Percentiles rank a stretch among this genome's conserved stretches.
Evolutionary conservation across 805 yeast species (phyloP).

Genomic region (Suhomyces xylopsoci): DNA sequence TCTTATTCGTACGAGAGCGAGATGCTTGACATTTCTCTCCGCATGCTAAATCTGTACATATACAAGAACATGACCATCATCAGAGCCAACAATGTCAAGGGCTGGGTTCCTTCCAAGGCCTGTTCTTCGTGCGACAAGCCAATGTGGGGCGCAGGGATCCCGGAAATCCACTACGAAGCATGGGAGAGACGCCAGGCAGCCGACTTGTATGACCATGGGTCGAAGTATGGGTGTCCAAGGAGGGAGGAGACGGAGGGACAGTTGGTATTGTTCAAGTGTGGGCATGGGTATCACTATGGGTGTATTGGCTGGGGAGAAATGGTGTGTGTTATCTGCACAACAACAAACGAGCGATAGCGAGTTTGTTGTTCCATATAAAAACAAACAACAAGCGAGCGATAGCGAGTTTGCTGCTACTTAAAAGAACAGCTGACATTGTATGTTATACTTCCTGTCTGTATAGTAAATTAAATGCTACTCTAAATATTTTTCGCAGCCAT

Average conservation of each 20-base stretch:
- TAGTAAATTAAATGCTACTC: too few species aligned
- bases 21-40: constrained; percentile 49
- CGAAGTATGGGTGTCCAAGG: neutral
- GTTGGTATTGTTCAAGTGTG: constrained; percentile 58
- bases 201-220: constrained; percentile 2
- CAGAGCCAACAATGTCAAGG: constrained; percentile 43
- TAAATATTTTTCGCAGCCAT: too few species aligned
- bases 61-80: constrained; percentile 44
- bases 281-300: constrained; percentile 60
- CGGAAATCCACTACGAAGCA: constrained; percentile 43
- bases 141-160: constrained; percentile 66
- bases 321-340: constrained; percentile 20
- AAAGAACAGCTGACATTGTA: too few species aligned
- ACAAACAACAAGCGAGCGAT: too few species aligned
- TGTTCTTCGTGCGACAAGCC: constrained; percentile 78
- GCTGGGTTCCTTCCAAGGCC: constrained; percentile 56
- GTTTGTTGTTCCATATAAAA: too few species aligned
- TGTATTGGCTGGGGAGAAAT: constrained; percentile 41
- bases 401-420: too few species aligned
- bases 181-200: constrained; percentile 51
- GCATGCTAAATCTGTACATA: constrained; percentile 56
- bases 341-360: too few species aligned
- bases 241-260: constrained; percentile 14
- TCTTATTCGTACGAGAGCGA: constrained; percentile 64
- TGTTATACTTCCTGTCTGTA: too few species aligned